Base-by-base conservation (phyloP, 495 filamentous ascomycete species). In the Hypoxylon rickii region DNA sequence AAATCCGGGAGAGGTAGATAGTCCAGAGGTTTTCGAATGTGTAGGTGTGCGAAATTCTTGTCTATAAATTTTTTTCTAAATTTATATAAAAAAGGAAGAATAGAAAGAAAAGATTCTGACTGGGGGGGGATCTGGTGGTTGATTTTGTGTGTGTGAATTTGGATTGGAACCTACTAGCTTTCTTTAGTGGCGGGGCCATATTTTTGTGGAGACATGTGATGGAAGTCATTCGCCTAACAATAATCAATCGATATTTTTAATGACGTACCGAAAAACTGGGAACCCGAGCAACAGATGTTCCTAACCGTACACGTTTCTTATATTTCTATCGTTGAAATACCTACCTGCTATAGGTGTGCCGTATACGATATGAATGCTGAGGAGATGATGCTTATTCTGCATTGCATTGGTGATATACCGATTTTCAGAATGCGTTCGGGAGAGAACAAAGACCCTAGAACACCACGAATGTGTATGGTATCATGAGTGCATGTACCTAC, bases 121-220 rank as follows among this genome's bases (percentile, higher is more conserved):
- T 51, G 44, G 49, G 44, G 60, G 55, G 60, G 34, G 56, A 44
- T 3, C 3, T 41, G 2, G 41, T 34, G 16, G 26, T 53, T 43
- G 41, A 20, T 55, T 46, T 4, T 29, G 24, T 59, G 47, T 51
- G 55, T 57, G 51, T 49, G 55, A 42, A 24, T 51, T 51, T 37
- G 37, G 41, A 22, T 49, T 47, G 37, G 29, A 53, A 53, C 11
- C 29, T 40, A 51, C 43, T 54, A 55, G 43, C 51, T 55, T 13
- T 45, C 32, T 11, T 21, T 31, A n/a, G 48, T 54, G 49, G 56
- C 48, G 56, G 56, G 56, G 56, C 56, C 49, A 44, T 41, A 55
- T 33, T 55, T 46, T 46, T 59, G 51, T 64, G 61, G 61, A 51
- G 61, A 61, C 55, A 64, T 64, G 61, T 64, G 61, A 64, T 51